Percentiles rank a stretch among this genome's conserved stretches.
phyloP scores from a whole-genome alignment of 108 stramenopile genomes.

The Cyclostephanos tholiformis region DNA sequence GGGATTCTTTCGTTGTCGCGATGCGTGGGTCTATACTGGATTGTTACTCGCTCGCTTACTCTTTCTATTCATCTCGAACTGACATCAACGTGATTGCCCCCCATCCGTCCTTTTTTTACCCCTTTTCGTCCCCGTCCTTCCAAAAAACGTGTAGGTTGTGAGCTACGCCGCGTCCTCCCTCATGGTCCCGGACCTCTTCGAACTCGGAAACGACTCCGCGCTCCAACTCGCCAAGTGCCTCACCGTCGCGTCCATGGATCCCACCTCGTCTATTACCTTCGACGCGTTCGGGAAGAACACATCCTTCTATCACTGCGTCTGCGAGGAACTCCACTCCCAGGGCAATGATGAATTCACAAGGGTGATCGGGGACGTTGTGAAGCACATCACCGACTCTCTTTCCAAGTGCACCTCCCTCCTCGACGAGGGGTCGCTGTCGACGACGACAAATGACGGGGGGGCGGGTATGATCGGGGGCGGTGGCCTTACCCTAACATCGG shows the following conservation, averaged over 20 bases:
- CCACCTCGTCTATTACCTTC: conserved; percentile 62
- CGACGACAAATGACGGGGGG: not conserved
- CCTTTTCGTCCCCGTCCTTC: not conserved
- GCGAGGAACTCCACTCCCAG: conserved; percentile 74
- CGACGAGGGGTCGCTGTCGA: conserved; percentile 37
- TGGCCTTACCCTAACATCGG: conserved; percentile 58
- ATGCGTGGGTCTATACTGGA: too few species aligned
- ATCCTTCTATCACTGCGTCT: conserved; percentile 70
- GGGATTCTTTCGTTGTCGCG: too few species aligned
- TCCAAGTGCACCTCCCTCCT: conserved; percentile 54
- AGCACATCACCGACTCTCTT: conserved; percentile 36
- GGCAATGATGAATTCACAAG: conserved; percentile 55
- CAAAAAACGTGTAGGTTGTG: conserved; percentile 62
- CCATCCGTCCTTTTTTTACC: too few species aligned
- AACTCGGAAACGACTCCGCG: conserved; percentile 54
- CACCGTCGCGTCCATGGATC: conserved; percentile 45
- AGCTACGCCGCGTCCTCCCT: conserved; percentile 77
- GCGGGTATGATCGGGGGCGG: conserved; percentile 37
- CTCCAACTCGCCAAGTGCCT: conserved; percentile 65
- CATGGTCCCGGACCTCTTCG: conserved; percentile 80
- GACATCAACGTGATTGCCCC: too few species aligned
- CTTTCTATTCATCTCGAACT: conserved; percentile 8
- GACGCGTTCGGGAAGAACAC: conserved; percentile 60
- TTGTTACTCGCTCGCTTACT: too few species aligned
- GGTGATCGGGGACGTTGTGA: conserved; percentile 54